Percentiles rank a stretch among this genome's conserved stretches.
These are phyloP conservation scores for Solanum corneliomulleri DNA, from an alignment of 257 asterid species.

Conservation along the genomic window DNA sequence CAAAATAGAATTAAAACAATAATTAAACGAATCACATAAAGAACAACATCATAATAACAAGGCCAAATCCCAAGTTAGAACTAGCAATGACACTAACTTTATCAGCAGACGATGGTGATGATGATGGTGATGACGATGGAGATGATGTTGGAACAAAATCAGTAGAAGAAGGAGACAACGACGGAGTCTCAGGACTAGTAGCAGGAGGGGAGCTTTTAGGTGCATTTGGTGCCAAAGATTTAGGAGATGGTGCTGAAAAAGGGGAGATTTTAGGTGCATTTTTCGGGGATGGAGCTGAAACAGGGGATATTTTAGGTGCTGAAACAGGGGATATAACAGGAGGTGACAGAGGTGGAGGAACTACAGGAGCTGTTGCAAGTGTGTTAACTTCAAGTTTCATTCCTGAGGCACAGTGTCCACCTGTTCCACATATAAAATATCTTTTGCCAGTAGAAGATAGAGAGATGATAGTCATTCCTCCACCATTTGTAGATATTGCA, in stretches of 20 bases:
- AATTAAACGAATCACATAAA: not conserved
- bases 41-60: slow-evolving; percentile 7
- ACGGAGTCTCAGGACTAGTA: not conserved
- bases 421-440: slow-evolving; percentile 51
- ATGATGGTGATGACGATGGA: not conserved
- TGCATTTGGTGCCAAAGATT: not conserved
- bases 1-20: not conserved
- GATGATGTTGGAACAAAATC: not conserved
- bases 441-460: slow-evolving; percentile 45
- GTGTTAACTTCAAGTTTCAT: slow-evolving; percentile 51
- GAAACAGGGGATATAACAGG: not conserved
- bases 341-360: not conserved
- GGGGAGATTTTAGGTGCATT: slow-evolving; percentile 3
- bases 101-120: slow-evolving; percentile 34
- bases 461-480: slow-evolving; percentile 32
- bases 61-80: slow-evolving; percentile 1
- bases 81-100: slow-evolving; percentile 9
- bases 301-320: not conserved
- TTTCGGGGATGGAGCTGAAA: not conserved
- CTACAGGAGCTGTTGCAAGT: slow-evolving; percentile 5
- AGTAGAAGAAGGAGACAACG: not conserved
- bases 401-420: slow-evolving; percentile 53
- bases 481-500: slow-evolving; percentile 26
- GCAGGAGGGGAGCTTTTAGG: not conserved
- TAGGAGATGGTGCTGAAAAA: not conserved